Conservation (phyloP, 768 basidiomycete species). For the Mycena albidolilacea region DNA sequence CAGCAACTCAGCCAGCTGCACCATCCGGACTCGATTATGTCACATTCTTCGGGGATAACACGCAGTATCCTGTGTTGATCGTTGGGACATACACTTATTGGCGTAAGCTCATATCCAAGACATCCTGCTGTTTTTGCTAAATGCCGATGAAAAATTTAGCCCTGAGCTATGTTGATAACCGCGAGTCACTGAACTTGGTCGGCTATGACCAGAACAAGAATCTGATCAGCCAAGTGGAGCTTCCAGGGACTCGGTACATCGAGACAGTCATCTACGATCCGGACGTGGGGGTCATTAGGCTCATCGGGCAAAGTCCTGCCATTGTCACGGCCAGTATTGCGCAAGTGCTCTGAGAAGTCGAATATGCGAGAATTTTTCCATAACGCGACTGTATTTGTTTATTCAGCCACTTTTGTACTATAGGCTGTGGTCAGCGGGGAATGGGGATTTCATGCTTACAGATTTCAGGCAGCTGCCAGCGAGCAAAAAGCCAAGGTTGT, state of each 20-base stretch:
- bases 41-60: conserved; percentile 1
- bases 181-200: conserved; percentile 9
- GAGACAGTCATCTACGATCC: conserved; percentile 4
- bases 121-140: conserved; percentile 10
- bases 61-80: conserved; percentile 6
- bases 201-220: conserved; percentile 12
- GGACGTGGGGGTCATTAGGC: conserved; percentile 6
- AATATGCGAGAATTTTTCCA: conserved; percentile 5
- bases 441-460: neutral
- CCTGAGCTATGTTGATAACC: conserved; percentile 8
- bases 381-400: conserved; percentile 2
- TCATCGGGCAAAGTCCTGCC: neutral
- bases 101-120: conserved; percentile 5
- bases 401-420: conserved; percentile 10
- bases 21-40: conserved; percentile 9
- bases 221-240: conserved; percentile 10
- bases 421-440: neutral
- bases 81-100: conserved; percentile 8
- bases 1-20: conserved; percentile 11
- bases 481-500: neutral
- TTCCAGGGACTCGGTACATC: conserved; percentile 10
- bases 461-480: conserved; percentile 1
- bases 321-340: conserved; percentile 10
- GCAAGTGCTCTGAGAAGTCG: conserved; percentile 5
- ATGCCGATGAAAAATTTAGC: conserved; percentile 12